Conservation (phyloP, 805 yeast species). For the Metschnikowia orientalis region DNA sequence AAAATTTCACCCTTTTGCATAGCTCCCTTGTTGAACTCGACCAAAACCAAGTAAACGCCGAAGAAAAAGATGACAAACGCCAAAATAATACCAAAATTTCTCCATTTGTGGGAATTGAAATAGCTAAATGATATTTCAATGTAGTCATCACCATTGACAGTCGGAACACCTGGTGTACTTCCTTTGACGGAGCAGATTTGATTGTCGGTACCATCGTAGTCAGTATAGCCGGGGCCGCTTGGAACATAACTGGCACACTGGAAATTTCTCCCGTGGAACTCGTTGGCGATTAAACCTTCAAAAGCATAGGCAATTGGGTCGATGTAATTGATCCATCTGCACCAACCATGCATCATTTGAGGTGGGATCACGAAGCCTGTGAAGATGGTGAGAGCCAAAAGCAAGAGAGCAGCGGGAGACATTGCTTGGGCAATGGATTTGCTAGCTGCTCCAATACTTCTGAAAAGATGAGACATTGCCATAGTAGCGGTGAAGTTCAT, state of each 20-base stretch:
- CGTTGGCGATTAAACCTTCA: conserved; percentile 23
- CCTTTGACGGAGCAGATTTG: conserved; percentile 18
- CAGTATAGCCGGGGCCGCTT: conserved; percentile 19
- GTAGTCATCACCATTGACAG: conserved; percentile 25
- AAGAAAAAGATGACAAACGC: conserved; percentile 36
- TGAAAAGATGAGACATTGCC: conserved; percentile 36
- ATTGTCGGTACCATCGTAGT: not conserved
- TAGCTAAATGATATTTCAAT: conserved; percentile 36
- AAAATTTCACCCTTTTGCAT: conserved; percentile 69
- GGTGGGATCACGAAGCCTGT: conserved; percentile 43
- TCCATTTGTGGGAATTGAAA: conserved; percentile 47
- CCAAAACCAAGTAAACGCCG: conserved; percentile 45
- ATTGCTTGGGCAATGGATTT: conserved; percentile 36
- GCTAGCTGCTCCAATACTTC: conserved; percentile 38
- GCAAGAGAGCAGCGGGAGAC: conserved; percentile 40
- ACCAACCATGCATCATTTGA: conserved; percentile 30
- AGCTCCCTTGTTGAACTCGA: conserved; percentile 58
- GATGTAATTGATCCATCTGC: conserved; percentile 34
- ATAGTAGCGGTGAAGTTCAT: conserved; percentile 15
- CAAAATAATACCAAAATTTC: conserved; percentile 56
- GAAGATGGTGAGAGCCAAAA: conserved; percentile 50
- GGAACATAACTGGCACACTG: conserved; percentile 18
- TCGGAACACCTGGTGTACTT: conserved; percentile 16
- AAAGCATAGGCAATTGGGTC: conserved; percentile 27
- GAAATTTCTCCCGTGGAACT: conserved; percentile 25